A percentile compares a stretch with the other conserved stretches of the same genome.
phyloP scores from a whole-genome alignment of 352 stramenopile species.

The Globisporangium camurandrum region DNA sequence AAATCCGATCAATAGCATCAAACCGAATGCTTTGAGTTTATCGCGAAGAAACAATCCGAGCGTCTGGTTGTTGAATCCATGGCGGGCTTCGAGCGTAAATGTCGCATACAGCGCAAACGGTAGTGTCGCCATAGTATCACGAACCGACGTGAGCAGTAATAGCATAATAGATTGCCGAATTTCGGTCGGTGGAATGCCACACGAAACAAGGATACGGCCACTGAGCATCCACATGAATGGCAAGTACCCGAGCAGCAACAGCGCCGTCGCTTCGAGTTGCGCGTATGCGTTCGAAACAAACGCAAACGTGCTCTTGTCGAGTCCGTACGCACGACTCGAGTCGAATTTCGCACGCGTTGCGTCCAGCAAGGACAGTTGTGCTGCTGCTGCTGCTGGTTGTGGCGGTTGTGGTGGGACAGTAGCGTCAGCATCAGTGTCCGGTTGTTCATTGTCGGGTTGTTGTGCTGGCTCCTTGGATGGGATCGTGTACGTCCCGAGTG shows the following conservation, averaged over 20 bases:
- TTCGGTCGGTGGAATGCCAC: constrained; percentile 63
- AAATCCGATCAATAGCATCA: constrained; percentile 83
- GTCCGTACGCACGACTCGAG: constrained; percentile 90
- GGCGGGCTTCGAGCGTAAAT: constrained; percentile 94
- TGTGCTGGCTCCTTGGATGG: constrained; percentile 17
- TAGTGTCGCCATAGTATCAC: constrained; percentile 49
- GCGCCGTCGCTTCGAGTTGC: constrained; percentile 71
- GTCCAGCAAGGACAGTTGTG: constrained; percentile 55
- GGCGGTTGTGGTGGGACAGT: no score
- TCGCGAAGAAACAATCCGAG: constrained; percentile 91
- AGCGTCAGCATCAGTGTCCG: constrained; percentile 14
- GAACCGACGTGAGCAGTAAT: constrained; percentile 51
- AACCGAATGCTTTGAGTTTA: constrained; percentile 89
- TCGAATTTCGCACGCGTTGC: constrained; percentile 90
- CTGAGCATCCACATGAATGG: constrained; percentile 92
- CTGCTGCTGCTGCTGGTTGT: no score
- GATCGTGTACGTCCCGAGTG: constrained; percentile 28
- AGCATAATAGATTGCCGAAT: constrained; percentile 75
- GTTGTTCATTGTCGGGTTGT: constrained; percentile 3
- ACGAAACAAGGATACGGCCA: constrained; percentile 36
- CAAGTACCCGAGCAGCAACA: constrained; percentile 89
- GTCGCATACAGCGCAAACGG: constrained; percentile 89
- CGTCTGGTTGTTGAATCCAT: constrained; percentile 98
- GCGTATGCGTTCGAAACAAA: constrained; percentile 88
- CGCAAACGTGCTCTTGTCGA: constrained; percentile 95